Conservation (phyloP, 2,329 filamentous ascomycete species). For the Cladophialophora exuberans region DNA sequence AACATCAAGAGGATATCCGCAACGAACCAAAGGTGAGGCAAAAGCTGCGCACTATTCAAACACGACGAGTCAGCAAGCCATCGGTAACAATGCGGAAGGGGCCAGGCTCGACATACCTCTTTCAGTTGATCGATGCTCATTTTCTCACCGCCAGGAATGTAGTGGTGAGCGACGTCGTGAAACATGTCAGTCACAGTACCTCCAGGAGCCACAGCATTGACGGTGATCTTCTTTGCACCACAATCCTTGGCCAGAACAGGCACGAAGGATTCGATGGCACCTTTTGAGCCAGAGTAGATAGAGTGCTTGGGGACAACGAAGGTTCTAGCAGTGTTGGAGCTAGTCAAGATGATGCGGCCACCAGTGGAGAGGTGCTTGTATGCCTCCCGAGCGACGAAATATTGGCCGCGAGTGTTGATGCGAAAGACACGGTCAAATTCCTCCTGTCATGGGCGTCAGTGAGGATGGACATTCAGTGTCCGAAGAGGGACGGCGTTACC, state of each 20-base stretch:
- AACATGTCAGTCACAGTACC: conserved; percentile 79
- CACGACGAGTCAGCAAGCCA: too few species aligned
- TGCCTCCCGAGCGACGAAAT: conserved; percentile 70
- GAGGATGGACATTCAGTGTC: too few species aligned
- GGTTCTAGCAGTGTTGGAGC: conserved; percentile 55
- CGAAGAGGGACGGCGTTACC: too few species aligned
- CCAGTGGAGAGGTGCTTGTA: conserved; percentile 70
- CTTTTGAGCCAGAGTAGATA: conserved; percentile 71
- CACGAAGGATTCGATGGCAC: conserved; percentile 72
- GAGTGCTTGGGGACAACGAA: conserved; percentile 70
- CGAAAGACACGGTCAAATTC: conserved; percentile 62
- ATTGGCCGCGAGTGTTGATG: conserved; percentile 65
- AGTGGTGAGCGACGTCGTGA: conserved; percentile 67
- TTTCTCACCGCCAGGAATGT: conserved; percentile 58
- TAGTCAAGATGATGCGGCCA: conserved; percentile 66
- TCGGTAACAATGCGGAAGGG: too few species aligned
- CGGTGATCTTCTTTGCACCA: conserved; percentile 67
- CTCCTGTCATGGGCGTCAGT: too few species aligned
- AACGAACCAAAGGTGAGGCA: conserved; percentile 58
- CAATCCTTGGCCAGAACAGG: conserved; percentile 72
- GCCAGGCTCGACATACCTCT: too few species aligned
- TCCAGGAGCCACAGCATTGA: conserved; percentile 72
- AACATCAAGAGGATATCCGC: conserved; percentile 61
- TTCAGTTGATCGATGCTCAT: conserved; percentile 67
- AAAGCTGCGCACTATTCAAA: too few species aligned